Evolutionary conservation across 163 green algal species (phyloP), one percentile per base, ranked within the genome.

Genomic region (Scenedesmus sp.): DNA sequence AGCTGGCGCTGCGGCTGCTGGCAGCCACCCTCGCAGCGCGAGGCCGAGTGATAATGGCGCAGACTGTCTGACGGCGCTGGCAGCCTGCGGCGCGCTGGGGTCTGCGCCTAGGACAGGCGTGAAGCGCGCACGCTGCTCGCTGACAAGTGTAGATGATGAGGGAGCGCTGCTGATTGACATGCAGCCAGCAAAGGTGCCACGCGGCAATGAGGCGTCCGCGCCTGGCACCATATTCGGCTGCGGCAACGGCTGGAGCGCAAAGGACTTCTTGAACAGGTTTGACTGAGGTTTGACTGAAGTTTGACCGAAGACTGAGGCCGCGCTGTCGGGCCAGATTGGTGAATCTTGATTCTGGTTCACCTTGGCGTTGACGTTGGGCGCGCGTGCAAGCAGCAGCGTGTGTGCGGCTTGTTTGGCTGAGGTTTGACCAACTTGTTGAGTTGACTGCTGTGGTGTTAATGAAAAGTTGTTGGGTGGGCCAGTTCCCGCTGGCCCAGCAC

Each of bases 151-250:
- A 5, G 87, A 91, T 5, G 73, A 91, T 60, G 87, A 91, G 18
- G 54, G 54, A 23, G 73, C 67, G 46, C 73, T 91, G 54, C 55
- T 86, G 10, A 91, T 91, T 26, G 73, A 91, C 55, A 90, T 85
- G 86, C 70, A 85, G 56, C 87, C 87, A 59, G n/a, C 73, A 20
- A 91, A 77, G 73, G 60, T 59, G 34, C 23, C 73, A 15, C 76
- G 67, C 3, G 8, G 54, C 55, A 20, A 54, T 15, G 87, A 91
- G 23, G 10, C 73, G 3, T 15, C 64, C 34, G 70, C 26, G 9
- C 2, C 87, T 18, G 67, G 20, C 5, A 6, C 73, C 20, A 4
- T 91, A 3, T 86, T n/a, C 54, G 73, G 73, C 60, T 52, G 7
- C 52, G 60, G n/a, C 70, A 82, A 66, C 26, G 56, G 52, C 56